A percentile compares a stretch with the other conserved stretches of the same genome.
Conservation (phyloP, 306 rosid genomes). For the Quercus mongolica region DNA sequence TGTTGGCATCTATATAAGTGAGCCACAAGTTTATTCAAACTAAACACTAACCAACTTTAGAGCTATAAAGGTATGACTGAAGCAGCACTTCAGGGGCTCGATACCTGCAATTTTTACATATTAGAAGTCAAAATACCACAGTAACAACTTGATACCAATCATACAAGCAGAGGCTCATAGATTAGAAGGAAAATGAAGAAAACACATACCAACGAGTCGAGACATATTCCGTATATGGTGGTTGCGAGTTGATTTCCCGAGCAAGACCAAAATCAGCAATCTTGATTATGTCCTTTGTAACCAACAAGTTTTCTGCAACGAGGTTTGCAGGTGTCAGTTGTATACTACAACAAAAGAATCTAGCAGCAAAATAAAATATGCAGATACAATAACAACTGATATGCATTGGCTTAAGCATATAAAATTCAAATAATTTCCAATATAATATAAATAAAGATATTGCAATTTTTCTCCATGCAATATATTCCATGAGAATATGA, state of each 20-base stretch:
- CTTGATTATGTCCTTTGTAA: slow-evolving; percentile 73
- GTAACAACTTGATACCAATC: not conserved
- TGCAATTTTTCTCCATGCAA: not conserved
- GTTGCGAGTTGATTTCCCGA: slow-evolving; percentile 79
- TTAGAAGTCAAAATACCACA: slow-evolving; percentile 13
- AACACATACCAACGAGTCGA: slow-evolving; percentile 85
- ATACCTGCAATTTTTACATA: slow-evolving; percentile 54
- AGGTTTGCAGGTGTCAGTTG: not conserved
- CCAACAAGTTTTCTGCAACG: slow-evolving; percentile 81
- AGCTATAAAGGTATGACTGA: slow-evolving; percentile 73
- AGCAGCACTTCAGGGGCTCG: slow-evolving; percentile 99
- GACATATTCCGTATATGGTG: slow-evolving; percentile 94
- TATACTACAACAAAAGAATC: slow-evolving; percentile 10
- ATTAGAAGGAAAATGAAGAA: not conserved
- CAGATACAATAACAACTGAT: not conserved
- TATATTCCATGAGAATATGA: not conserved
- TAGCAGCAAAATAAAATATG: not conserved
- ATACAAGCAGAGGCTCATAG: not conserved
- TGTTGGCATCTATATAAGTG: not conserved
- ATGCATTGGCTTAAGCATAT: not conserved
- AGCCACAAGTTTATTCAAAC: not conserved
- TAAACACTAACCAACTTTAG: slow-evolving; percentile 84
- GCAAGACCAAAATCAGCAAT: slow-evolving; percentile 98
- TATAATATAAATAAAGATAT: not conserved
- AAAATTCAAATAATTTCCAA: not conserved